Conservation (phyloP, 2,329 filamentous ascomycete genomes). For the Coniochaeta pulveracea region DNA sequence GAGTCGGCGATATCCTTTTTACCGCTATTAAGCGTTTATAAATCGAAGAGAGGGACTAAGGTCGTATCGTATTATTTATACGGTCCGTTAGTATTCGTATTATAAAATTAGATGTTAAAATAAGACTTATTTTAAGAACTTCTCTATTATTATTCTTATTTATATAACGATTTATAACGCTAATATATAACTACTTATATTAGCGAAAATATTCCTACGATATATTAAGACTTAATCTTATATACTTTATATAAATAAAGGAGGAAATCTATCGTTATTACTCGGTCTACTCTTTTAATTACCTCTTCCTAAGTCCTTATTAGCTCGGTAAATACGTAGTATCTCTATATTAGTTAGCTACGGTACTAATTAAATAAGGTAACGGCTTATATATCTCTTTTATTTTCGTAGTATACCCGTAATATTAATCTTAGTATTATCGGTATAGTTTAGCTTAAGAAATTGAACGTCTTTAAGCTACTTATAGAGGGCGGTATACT, state of each 20-base stretch:
- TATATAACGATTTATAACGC: slow-evolving; percentile 5
- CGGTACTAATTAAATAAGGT: slow-evolving; percentile 3
- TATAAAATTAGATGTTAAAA: slow-evolving; percentile 2
- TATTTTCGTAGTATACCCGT: slow-evolving; percentile 11
- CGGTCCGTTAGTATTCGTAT: background rate
- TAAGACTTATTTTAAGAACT: slow-evolving; percentile 6
- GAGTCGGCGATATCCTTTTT: slow-evolving; percentile 15
- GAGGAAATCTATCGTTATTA: slow-evolving; percentile 10
- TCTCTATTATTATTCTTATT: slow-evolving; percentile 7
- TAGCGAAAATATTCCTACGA: slow-evolving; percentile 9
- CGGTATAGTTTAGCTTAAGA: slow-evolving; percentile 10
- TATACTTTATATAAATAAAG: slow-evolving; percentile 9
- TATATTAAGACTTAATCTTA: slow-evolving; percentile 7
- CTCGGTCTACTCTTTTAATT: slow-evolving; percentile 7
- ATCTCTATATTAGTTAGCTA: slow-evolving; percentile 8
- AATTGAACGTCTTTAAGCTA: slow-evolving; percentile 11
- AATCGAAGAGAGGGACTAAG: slow-evolving; percentile 13
- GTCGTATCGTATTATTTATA: slow-evolving; percentile 12
- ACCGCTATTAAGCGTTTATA: slow-evolving; percentile 13
- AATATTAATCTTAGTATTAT: slow-evolving; percentile 13
- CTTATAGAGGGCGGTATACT: slow-evolving; percentile 10
- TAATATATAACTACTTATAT: slow-evolving; percentile 9
- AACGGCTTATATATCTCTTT: slow-evolving; percentile 9
- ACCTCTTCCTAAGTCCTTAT: slow-evolving; percentile 7
- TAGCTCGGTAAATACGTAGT: slow-evolving; percentile 6